These are phyloP conservation scores for Yamadazyma friedrichii DNA, from an alignment of 1,139 yeast species.

Conservation along the genomic window DNA sequence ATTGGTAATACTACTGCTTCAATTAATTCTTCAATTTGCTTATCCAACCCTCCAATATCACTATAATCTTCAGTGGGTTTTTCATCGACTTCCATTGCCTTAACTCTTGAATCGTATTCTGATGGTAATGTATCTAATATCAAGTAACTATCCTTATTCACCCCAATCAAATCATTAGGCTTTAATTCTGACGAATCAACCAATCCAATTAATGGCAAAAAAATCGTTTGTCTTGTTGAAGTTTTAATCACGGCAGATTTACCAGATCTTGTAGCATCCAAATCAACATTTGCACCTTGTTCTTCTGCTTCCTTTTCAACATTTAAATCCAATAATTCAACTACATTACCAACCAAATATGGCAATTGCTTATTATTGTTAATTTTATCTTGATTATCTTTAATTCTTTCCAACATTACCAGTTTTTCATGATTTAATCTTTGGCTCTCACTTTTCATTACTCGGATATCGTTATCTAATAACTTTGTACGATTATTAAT, in stretches of 20 bases:
- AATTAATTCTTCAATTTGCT: slow-evolving; percentile 94
- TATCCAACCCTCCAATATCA: slow-evolving; percentile 97
- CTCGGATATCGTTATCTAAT: slow-evolving; percentile 92
- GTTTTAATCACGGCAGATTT: slow-evolving; percentile 98
- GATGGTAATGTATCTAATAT: slow-evolving; percentile 94
- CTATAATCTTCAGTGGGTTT: slow-evolving; percentile 96
- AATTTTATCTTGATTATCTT: slow-evolving; percentile 95
- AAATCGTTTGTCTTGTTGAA: slow-evolving; percentile 95
- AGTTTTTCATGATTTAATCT: slow-evolving; percentile 89
- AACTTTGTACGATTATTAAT: slow-evolving; percentile 82
- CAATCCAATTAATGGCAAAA: slow-evolving; percentile 90
- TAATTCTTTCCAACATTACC: slow-evolving; percentile 89
- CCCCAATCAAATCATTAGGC: slow-evolving; percentile 97
- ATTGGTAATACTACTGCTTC: slow-evolving; percentile 98
- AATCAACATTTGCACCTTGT: slow-evolving; percentile 94
- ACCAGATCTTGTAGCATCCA: slow-evolving; percentile 91
- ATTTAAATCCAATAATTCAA: slow-evolving; percentile 85
- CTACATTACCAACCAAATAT: slow-evolving; percentile 95
- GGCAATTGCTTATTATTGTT: slow-evolving; percentile 95
- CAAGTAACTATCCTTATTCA: slow-evolving; percentile 92
- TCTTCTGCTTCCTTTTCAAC: slow-evolving; percentile 84
- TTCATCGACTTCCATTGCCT: slow-evolving; percentile 99
- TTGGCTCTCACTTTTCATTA: slow-evolving; percentile 90
- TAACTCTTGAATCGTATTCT: slow-evolving; percentile 95
- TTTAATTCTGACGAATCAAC: slow-evolving; percentile 86